These are phyloP conservation scores for Boletus albobrunnescens DNA, from an alignment of 1,284 basidiomycete genomes.

Conservation along the genomic window DNA sequence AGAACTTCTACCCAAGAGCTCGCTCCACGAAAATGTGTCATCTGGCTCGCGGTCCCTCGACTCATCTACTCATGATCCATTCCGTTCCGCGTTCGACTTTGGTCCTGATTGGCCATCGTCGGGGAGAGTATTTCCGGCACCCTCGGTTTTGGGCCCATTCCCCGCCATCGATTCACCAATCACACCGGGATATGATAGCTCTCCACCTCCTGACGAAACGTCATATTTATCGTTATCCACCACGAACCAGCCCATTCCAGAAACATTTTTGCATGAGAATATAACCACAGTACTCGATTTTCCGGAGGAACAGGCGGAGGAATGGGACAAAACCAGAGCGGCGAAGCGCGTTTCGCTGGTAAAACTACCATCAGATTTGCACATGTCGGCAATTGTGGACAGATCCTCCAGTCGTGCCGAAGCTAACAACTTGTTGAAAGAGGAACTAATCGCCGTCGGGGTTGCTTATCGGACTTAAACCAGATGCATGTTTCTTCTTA, in stretches of 20 bases:
- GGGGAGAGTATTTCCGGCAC: slow-evolving; percentile 35
- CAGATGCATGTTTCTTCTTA: slow-evolving; percentile 4
- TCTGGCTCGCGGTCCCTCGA: slow-evolving; percentile 40
- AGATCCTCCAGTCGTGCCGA: slow-evolving; percentile 16
- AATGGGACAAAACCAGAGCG: slow-evolving; percentile 80
- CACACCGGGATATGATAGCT: slow-evolving; percentile 16
- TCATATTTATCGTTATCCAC: slow-evolving; percentile 31
- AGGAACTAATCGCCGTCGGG: slow-evolving; percentile 4
- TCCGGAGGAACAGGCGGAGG: slow-evolving; percentile 67
- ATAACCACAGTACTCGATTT: slow-evolving; percentile 44
- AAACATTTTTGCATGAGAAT: slow-evolving; percentile 39
- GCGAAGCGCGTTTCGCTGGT: slow-evolving; percentile 82
- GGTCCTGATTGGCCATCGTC: slow-evolving; percentile 45
- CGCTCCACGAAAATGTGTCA: slow-evolving; percentile 20
- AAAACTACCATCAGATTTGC: slow-evolving; percentile 58
- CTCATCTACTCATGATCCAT: slow-evolving; percentile 53
- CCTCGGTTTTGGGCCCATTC: slow-evolving; percentile 33
- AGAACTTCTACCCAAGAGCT: slow-evolving; percentile 30
- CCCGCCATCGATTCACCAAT: slow-evolving; percentile 39
- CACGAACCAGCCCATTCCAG: slow-evolving; percentile 26
- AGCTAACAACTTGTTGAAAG: slow-evolving; percentile 7
- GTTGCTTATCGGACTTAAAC: slow-evolving; percentile 8
- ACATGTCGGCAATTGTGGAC: slow-evolving; percentile 31
- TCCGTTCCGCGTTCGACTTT: slow-evolving; percentile 63
- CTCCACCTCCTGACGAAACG: slow-evolving; percentile 24